A percentile compares a stretch with the other conserved stretches of the same genome.
These are phyloP conservation scores for Fomitopsis serialis DNA, from an alignment of 768 basidiomycete genomes.

Conservation along the genomic window DNA sequence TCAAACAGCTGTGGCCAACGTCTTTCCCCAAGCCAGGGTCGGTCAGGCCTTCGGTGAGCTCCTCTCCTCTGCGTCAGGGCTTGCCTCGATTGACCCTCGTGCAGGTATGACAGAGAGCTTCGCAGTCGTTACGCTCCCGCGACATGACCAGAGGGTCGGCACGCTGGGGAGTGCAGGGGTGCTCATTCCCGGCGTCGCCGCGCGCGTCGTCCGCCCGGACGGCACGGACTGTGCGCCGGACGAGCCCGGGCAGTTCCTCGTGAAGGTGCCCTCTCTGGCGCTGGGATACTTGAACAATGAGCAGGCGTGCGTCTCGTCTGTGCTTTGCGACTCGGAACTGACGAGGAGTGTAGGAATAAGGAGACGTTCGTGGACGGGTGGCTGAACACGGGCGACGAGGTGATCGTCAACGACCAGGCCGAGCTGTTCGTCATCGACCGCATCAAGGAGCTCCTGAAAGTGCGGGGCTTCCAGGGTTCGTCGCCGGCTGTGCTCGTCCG, in stretches of 20 bases:
- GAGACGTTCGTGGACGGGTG: slow-evolving; percentile 68
- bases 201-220: slow-evolving; percentile 49
- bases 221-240: slow-evolving; percentile 47
- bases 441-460: slow-evolving; percentile 68
- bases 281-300: slow-evolving; percentile 48
- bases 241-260: slow-evolving; percentile 55
- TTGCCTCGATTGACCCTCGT: no score
- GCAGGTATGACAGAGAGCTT: slow-evolving; percentile 46
- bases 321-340: not conserved
- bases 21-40: no score
- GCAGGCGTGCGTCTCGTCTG: slow-evolving; percentile 39
- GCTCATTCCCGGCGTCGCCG: slow-evolving; percentile 48
- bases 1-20: no score
- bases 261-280: slow-evolving; percentile 36
- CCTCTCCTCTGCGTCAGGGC: not conserved
- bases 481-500: not conserved
- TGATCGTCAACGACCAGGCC: slow-evolving; percentile 44
- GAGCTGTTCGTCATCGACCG: slow-evolving; percentile 62
- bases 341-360: slow-evolving; percentile 30
- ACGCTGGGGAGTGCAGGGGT: slow-evolving; percentile 43
- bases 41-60: no score
- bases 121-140: slow-evolving; percentile 45
- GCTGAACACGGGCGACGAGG: slow-evolving; percentile 67
- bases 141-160: slow-evolving; percentile 41
- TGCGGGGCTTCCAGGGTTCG: slow-evolving; percentile 64